Conservation (phyloP, 768 basidiomycete species). For the Russula foetens region DNA sequence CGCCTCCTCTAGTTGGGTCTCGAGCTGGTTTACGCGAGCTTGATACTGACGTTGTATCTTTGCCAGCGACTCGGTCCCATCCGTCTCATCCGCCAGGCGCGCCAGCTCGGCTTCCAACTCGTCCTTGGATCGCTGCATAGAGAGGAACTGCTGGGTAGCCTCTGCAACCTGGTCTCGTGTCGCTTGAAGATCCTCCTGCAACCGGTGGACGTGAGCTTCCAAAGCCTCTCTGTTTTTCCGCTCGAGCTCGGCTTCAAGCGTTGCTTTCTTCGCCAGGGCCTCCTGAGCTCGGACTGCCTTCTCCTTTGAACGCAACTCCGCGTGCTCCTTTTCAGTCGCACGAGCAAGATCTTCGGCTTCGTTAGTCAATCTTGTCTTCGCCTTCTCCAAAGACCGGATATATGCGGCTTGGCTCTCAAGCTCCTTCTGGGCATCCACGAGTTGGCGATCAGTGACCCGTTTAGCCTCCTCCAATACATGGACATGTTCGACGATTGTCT, state of each 20-base stretch:
- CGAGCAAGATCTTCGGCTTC: constrained; percentile 80
- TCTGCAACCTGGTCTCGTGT: constrained; percentile 49
- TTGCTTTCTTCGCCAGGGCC: constrained; percentile 46
- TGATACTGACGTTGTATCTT: constrained; percentile 60
- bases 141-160: constrained; percentile 42
- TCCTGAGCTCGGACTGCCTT: constrained; percentile 57
- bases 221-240: constrained; percentile 55
- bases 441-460: constrained; percentile 85
- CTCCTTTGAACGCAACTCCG: constrained; percentile 59
- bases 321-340: constrained; percentile 63
- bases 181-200: constrained; percentile 54
- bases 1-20: constrained; percentile 51
- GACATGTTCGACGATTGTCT: constrained; percentile 97
- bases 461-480: constrained; percentile 96
- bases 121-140: constrained; percentile 53
- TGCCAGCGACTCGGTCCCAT: constrained; percentile 44
- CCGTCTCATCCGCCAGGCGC: constrained; percentile 52
- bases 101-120: constrained; percentile 61
- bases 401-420: constrained; percentile 64
- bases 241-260: constrained; percentile 59
- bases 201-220: constrained; percentile 50
- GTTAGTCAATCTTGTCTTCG: constrained; percentile 58
- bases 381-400: constrained; percentile 82
- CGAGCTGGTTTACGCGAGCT: constrained; percentile 50
- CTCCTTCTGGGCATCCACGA: constrained; percentile 73